Conservation (phyloP, 768 basidiomycete genomes). For the Pleurotus ostreatus region DNA sequence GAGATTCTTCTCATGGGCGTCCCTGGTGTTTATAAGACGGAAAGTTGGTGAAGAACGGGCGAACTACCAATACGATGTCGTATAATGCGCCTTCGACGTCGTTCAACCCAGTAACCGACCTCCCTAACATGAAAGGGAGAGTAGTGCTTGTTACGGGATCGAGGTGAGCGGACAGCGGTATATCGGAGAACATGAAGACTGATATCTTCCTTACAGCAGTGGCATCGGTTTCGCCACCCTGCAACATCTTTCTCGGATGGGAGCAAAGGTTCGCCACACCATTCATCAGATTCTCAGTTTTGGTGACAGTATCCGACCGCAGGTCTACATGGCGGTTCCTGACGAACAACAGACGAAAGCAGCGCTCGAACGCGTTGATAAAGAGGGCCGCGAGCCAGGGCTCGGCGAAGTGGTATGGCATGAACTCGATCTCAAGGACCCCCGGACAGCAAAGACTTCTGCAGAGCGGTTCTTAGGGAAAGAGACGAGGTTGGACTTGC, state of each 20-base stretch:
- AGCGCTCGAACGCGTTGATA: slow-evolving; percentile 28
- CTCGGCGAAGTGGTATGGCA: slow-evolving; percentile 25
- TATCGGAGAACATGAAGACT: too few species aligned
- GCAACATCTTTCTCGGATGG: slow-evolving; percentile 31
- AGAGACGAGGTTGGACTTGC: slow-evolving; percentile 39
- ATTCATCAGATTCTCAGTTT: slow-evolving; percentile 7
- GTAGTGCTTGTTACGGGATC: slow-evolving; percentile 49
- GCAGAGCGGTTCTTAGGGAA: slow-evolving; percentile 32
- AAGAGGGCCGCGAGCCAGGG: slow-evolving; percentile 27
- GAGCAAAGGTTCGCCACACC: slow-evolving; percentile 32
- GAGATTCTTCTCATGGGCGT: too few species aligned
- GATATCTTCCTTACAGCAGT: slow-evolving; percentile 18
- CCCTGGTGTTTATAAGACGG: too few species aligned
- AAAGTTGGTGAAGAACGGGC: too few species aligned
- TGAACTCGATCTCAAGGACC: slow-evolving; percentile 35
- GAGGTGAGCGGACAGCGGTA: slow-evolving; percentile 21
- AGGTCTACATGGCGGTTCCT: slow-evolving; percentile 28
- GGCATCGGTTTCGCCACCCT: slow-evolving; percentile 35
- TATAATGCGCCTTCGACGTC: slow-evolving; percentile 3
- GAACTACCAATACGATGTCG: background rate
- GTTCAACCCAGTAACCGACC: slow-evolving; percentile 30
- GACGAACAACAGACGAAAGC: slow-evolving; percentile 24
- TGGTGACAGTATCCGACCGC: too few species aligned
- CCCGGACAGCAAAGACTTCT: slow-evolving; percentile 25
- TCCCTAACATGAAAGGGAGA: slow-evolving; percentile 42